Evolutionary conservation across 192 early-diverging fungal genomes (phyloP).

Genomic region (Neocallimastix lanati): DNA sequence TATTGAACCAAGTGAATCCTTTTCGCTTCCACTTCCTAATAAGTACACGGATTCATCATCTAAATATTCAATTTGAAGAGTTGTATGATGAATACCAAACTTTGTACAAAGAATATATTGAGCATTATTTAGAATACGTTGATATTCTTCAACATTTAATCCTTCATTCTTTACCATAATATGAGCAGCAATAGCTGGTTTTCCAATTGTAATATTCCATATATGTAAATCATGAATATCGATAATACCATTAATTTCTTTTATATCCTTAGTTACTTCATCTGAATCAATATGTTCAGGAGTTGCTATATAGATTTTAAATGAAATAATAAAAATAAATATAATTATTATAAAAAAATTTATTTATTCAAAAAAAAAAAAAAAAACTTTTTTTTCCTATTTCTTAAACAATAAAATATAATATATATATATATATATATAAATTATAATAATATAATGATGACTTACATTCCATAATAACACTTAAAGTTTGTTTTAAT

Average conservation of each 20-base stretch:
- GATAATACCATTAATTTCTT: conserved; percentile 21
- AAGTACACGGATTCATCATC: not conserved
- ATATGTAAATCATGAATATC: conserved; percentile 40
- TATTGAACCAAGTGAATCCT: too few species aligned
- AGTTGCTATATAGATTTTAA: conserved; percentile 7
- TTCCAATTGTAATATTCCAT: conserved; percentile 38
- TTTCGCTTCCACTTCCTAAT: not conserved
- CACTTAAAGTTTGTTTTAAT: conserved; percentile 36
- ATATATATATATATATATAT: too few species aligned
- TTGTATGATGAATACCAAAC: conserved; percentile 28
- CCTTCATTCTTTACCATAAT: conserved; percentile 5
- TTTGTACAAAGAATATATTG: conserved; percentile 16
- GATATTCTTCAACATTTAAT: conserved; percentile 8
- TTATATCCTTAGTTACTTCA: conserved; percentile 17
- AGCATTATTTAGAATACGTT: conserved; percentile 15
- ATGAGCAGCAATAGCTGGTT: conserved; percentile 16
- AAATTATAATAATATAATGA: not conserved
- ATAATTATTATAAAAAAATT: too few species aligned
- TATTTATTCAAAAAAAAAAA: too few species aligned
- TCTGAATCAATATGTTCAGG: conserved; percentile 25
- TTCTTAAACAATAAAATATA: too few species aligned
- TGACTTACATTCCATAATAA: conserved; percentile 54
- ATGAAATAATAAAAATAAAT: too few species aligned
- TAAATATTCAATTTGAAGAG: conserved; percentile 22
- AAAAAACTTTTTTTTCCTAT: too few species aligned